Base-by-base conservation (phyloP, 2,329 filamentous ascomycete genomes). In the Sporothrix globosa region DNA sequence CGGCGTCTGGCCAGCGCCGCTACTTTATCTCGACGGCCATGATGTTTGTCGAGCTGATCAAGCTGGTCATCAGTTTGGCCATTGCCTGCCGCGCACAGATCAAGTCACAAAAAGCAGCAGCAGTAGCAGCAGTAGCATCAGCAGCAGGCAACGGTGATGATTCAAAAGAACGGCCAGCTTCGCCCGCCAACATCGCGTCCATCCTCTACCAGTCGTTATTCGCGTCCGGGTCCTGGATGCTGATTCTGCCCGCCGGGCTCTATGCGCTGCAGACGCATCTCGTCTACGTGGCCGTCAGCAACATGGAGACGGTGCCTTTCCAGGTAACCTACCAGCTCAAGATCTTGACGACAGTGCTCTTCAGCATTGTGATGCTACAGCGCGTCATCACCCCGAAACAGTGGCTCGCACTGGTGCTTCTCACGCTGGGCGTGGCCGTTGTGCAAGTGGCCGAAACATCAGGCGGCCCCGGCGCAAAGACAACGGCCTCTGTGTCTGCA, bases 311-410 rank as follows among this genome's bases (percentile, higher is more conserved):
- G 24, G 67, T 69, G 39, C 39, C 67, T 5, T 69, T 69, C 27
- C 67, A 69, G 44, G 54, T 69, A 9, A 69, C 67, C 2, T 69
- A 69, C 67, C 67, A 69, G 67, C 67, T 69, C 44, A 69, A 69
- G 44, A 69, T 69, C 67, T 21, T 69, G 24, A 69, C 67, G 44
- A 69, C 67, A 2, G 67, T 69, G 54, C 54, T 69, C 11, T 69
- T 69, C 54, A 69, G 67, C 44, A 61, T 69, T 3, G 34, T 69
- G 52, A 58, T 69, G 39, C 27, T 69, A 27, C 67, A 46, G 53
- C 54, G 53, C 21, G 27, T 56, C 24, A 58, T 69, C 19, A 60
- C 44, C 19, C 41, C 54, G n/a, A 54, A 54, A 4, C 67, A 69
- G 46, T 69, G 67, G 67, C n/a, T 61, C 2, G 67, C 67, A 2